phyloP scores from a whole-genome alignment of 768 basidiomycete species.

The Pleurotus giganteus region DNA sequence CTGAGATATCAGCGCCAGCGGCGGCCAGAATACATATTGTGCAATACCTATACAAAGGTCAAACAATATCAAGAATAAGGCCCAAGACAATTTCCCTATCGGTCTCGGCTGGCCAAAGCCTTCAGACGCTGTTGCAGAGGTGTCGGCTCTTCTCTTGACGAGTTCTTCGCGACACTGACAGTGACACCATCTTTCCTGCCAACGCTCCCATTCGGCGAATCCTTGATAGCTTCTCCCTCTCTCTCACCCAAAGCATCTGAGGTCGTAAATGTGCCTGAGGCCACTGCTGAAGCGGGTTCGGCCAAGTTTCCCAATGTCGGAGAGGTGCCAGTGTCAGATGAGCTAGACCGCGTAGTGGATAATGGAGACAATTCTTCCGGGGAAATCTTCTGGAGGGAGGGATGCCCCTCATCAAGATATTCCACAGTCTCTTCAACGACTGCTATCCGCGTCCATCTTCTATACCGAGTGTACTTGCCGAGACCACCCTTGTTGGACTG shows the following conservation, averaged over 20 bases:
- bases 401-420: background rate
- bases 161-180: background rate
- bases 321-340: background rate
- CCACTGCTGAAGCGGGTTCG: background rate
- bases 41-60: background rate
- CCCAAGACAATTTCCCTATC: background rate
- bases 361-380: no score
- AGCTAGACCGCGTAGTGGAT: no score
- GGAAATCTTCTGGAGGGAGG: background rate
- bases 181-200: background rate
- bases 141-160: background rate
- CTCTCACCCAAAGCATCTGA: background rate
- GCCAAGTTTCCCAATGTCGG: background rate
- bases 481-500: constrained; percentile 74
- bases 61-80: no score
- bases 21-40: background rate
- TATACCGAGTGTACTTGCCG: constrained; percentile 88
- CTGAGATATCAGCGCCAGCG: background rate
- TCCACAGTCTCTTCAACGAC: constrained; percentile 72
- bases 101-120: background rate
- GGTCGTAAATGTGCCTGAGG: background rate
- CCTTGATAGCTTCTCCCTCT: background rate
- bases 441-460: constrained; percentile 87
- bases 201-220: background rate
- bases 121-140: background rate